phyloP scores from a whole-genome alignment of 768 basidiomycete species.

The Boletus eberwhitei region DNA sequence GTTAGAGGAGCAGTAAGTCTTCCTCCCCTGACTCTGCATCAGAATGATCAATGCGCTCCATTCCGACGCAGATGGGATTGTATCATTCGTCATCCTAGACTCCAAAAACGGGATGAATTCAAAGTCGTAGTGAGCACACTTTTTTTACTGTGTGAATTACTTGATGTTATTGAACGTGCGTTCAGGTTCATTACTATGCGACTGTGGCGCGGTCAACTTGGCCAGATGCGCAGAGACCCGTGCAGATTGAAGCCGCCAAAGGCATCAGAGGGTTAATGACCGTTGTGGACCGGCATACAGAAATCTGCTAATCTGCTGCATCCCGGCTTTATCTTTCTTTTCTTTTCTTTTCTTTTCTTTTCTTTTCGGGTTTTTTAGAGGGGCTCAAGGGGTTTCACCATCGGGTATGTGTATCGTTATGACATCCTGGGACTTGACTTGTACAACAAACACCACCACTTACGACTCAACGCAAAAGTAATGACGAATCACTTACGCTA shows the following conservation, averaged over 20 bases:
- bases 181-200: slow-evolving; percentile 34
- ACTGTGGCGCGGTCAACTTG: slow-evolving; percentile 35
- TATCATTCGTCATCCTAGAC: slow-evolving; percentile 30
- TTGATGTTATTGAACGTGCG: slow-evolving; percentile 10
- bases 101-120: slow-evolving; percentile 31
- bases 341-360: not conserved
- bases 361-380: slow-evolving; percentile 14
- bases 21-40: slow-evolving; percentile 14
- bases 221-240: slow-evolving; percentile 38
- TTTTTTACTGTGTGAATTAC: slow-evolving; percentile 7
- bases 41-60: slow-evolving; percentile 12
- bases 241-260: slow-evolving; percentile 33
- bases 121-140: slow-evolving; percentile 31
- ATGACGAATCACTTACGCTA: slow-evolving; percentile 22
- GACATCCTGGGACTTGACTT: slow-evolving; percentile 4
- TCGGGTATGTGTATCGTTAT: slow-evolving; percentile 23
- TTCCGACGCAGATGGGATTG: slow-evolving; percentile 35
- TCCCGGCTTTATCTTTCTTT: not conserved
- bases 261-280: slow-evolving; percentile 38
- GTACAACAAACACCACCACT: slow-evolving; percentile 16
- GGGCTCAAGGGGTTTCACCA: slow-evolving; percentile 15
- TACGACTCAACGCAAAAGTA: slow-evolving; percentile 12
- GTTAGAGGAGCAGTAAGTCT: slow-evolving; percentile 34
- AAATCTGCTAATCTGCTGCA: slow-evolving; percentile 18
- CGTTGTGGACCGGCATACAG: slow-evolving; percentile 32